These are phyloP conservation scores for Fraxinus excelsior DNA, from an alignment of 257 asterid genomes.

Conservation along the genomic window DNA sequence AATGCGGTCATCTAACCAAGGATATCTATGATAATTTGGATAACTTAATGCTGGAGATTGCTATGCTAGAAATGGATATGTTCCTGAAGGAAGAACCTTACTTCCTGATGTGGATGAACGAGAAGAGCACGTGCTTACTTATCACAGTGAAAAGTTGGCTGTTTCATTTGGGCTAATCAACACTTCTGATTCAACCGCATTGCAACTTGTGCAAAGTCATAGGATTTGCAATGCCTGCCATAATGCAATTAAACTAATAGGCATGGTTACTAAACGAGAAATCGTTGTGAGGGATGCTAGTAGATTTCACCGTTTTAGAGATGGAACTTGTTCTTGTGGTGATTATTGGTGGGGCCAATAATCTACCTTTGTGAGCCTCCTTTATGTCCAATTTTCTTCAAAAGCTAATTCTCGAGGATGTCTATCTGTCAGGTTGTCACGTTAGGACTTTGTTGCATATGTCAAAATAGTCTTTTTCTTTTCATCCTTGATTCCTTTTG, in stretches of 20 bases:
- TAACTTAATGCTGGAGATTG: conserved; percentile 48
- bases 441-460: neutral
- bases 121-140: conserved; percentile 45
- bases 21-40: conserved; percentile 59
- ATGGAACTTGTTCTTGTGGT: conserved; percentile 76
- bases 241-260: conserved; percentile 57
- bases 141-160: conserved; percentile 87
- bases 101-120: conserved; percentile 84
- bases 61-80: conserved; percentile 45
- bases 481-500: conserved; percentile 3
- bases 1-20: conserved; percentile 47
- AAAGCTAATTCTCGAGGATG: neutral
- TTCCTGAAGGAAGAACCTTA: conserved; percentile 43
- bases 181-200: conserved; percentile 58
- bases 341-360: conserved; percentile 70
- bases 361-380: conserved; percentile 8
- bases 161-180: conserved; percentile 78
- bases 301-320: conserved; percentile 76
- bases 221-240: conserved; percentile 84
- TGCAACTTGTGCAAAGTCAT: conserved; percentile 85
- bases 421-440: neutral
- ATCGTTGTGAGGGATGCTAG: conserved; percentile 76
- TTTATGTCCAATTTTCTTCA: neutral
- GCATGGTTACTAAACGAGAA: conserved; percentile 52
- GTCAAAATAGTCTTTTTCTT: conserved; percentile 14